These are phyloP conservation scores for Petrea volubilis DNA, from an alignment of 257 asterid genomes.

Conservation along the genomic window DNA sequence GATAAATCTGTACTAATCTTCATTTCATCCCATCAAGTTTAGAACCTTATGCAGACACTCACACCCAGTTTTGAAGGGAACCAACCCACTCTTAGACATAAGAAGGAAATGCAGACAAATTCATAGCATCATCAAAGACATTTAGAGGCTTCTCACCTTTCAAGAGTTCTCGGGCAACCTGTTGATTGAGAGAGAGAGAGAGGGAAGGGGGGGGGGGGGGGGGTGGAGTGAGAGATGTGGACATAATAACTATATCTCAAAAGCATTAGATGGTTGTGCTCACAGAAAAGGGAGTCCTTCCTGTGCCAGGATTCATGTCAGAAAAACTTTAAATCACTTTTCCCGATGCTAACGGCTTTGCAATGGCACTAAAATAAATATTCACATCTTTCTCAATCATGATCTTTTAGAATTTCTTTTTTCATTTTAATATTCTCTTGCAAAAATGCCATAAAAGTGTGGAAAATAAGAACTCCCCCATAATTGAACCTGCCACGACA, in stretches of 20 bases:
- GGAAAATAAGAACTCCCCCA: not conserved
- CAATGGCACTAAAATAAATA: not conserved
- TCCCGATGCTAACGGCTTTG: constrained; percentile 4
- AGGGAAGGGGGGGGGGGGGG: no score
- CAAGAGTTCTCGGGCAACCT: constrained; percentile 75
- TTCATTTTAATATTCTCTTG: not conserved
- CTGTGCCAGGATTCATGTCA: not conserved
- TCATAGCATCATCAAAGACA: constrained; percentile 12
- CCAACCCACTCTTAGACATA: constrained; percentile 15
- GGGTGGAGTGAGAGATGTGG: no score
- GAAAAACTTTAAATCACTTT: constrained; percentile 11
- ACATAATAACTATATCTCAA: not conserved
- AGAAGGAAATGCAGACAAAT: constrained; percentile 10
- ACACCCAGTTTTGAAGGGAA: not conserved
- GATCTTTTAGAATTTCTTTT: not conserved
- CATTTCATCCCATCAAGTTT: constrained; percentile 10
- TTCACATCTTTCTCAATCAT: constrained; percentile 4
- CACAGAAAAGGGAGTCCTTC: not conserved
- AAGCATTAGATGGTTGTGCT: constrained; percentile 1
- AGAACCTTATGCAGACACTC: not conserved
- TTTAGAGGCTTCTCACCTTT: constrained; percentile 45
- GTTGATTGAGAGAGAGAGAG: constrained; percentile 35
- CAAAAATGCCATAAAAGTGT: not conserved
- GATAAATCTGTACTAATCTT: not conserved
- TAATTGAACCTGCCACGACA: not conserved